Base-by-base conservation (phyloP, 2,329 filamentous ascomycete species). In the Nothophoma quercina region DNA sequence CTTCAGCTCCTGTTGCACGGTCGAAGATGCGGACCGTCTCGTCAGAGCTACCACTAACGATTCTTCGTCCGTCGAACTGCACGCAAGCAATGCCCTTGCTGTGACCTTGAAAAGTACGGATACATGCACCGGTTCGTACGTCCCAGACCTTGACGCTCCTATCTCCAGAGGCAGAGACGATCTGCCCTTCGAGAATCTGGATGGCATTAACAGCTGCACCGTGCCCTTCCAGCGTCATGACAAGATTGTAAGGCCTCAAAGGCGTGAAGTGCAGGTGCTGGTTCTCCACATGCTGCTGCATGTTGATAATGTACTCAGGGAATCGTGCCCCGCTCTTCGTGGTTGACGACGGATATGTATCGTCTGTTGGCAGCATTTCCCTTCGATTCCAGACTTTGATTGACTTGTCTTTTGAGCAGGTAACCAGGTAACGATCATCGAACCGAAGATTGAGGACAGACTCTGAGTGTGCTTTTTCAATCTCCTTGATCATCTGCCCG, bases 1-100 rank as follows among this genome's bases (percentile, higher is more conserved):
- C 91, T 73, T 98, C 93, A 9, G 95, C 87, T 4, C 90, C 89
- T 0, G 91, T 92, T 36, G 85, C 83, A 35, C 89, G 88, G 70
- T 98, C 95, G 71, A 96, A 99, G 16, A 99, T 95, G 62, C 95
- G 92, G 25, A 99, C 91, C 32, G 95, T 93, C 70, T 96, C 92
- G 73, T 99, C 95, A 64, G 93, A 97, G 73, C 93, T 97, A 2
- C 95, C 95, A 64, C 91, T 97, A 43, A 99, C 91, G 58, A 99
- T 96, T 16, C 95, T 86, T 42, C 91, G 87, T 21, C 91, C 92
- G 70, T 99, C 95, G 69, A 95, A 98, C 74, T 99, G 93, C 13
- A 99, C 93, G 72, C 95, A 99, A 2, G 95, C 95, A 64, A 99
- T 98, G 25, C 95, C 95, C 72, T 99, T 99, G 58, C 85, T 86